These are phyloP conservation scores for Termitomyces heimii DNA, from an alignment of 768 basidiomycete genomes.

Conservation along the genomic window DNA sequence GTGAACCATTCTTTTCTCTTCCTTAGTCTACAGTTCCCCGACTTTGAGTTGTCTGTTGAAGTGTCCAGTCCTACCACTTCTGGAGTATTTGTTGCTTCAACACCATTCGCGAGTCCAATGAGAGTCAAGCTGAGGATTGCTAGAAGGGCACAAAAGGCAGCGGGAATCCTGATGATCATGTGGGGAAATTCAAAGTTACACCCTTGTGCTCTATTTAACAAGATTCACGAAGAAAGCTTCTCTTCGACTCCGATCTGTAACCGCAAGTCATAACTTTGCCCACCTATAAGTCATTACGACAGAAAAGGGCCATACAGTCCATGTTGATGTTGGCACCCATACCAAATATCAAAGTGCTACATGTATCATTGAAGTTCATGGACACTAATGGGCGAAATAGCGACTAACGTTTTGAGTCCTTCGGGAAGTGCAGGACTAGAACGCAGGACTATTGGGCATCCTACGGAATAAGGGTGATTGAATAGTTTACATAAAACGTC, in stretches of 20 bases:
- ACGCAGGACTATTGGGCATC: too few species aligned
- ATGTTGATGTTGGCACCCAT: neutral
- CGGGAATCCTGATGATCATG: neutral
- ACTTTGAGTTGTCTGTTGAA: neutral
- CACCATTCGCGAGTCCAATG: neutral
- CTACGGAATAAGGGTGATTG: too few species aligned
- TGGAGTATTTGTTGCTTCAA: neutral
- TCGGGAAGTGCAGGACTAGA: neutral
- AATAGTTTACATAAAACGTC: neutral
- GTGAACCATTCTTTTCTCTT: slow-evolving; percentile 1
- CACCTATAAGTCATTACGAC: neutral
- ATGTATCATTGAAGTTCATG: too few species aligned
- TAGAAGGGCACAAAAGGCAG: neutral
- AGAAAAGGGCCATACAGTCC: neutral
- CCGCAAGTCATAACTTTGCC: neutral
- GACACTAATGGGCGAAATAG: too few species aligned
- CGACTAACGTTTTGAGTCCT: too few species aligned
- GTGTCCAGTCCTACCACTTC: too few species aligned
- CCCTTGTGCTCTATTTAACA: neutral
- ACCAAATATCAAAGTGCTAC: too few species aligned
- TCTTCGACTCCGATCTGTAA: neutral
- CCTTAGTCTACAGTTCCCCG: neutral
- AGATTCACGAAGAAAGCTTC: neutral
- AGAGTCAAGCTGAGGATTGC: neutral
- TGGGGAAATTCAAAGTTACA: neutral